A percentile compares a stretch with the other conserved stretches of the same genome.
These are phyloP conservation scores for Chaetomium strumarium DNA, from an alignment of 2,329 filamentous ascomycete genomes.

Conservation along the genomic window DNA sequence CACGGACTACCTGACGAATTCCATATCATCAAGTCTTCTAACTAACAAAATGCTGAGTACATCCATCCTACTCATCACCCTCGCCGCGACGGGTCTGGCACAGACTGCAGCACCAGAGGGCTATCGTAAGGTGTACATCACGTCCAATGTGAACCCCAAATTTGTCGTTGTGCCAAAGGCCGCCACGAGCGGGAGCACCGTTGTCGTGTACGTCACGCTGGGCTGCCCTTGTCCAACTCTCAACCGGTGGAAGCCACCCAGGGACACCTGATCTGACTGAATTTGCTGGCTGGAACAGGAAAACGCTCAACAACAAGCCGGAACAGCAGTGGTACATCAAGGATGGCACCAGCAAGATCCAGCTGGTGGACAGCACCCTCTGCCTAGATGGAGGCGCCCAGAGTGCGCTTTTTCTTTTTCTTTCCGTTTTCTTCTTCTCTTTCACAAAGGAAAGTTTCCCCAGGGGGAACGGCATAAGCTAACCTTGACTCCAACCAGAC, in stretches of 20 bases:
- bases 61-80: slow-evolving; percentile 28
- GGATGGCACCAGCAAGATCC: slow-evolving; percentile 32
- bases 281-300: slow-evolving; percentile 18
- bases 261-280: not conserved
- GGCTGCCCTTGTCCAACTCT: not conserved
- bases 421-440: too few relatives aligned
- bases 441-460: too few relatives aligned
- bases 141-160: slow-evolving; percentile 35
- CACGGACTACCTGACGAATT: not conserved
- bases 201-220: slow-evolving; percentile 32
- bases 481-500: slow-evolving; percentile 20
- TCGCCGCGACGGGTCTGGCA: slow-evolving; percentile 32
- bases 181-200: slow-evolving; percentile 29
- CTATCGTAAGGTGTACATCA: slow-evolving; percentile 36
- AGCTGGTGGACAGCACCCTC: slow-evolving; percentile 34
- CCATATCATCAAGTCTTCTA: not conserved
- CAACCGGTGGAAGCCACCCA: not conserved
- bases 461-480: not conserved
- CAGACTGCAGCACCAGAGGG: slow-evolving; percentile 33
- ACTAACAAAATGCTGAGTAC: slow-evolving; percentile 26
- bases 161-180: slow-evolving; percentile 36
- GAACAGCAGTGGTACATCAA: slow-evolving; percentile 39
- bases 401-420: slow-evolving; percentile 18
- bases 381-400: slow-evolving; percentile 36
- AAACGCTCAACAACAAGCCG: slow-evolving; percentile 29